A percentile compares a stretch with the other conserved stretches of the same genome.
Conservation (phyloP, 345 rosid genomes). For the Eucalyptus decipiens region DNA sequence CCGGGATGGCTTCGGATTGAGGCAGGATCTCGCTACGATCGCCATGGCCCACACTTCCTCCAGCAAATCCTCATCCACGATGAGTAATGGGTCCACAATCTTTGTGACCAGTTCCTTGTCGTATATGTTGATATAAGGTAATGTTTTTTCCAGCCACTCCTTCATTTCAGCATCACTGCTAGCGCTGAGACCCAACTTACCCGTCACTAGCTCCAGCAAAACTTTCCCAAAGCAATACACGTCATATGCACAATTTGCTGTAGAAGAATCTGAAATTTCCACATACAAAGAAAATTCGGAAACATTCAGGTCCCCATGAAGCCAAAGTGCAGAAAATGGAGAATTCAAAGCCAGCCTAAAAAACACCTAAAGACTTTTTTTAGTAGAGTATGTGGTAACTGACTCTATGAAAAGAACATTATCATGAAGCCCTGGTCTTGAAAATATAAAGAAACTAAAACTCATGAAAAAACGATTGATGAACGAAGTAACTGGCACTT, state of each 20-base stretch:
- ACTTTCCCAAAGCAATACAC: conserved; percentile 97
- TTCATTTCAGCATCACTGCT: conserved; percentile 43
- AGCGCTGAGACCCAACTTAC: conserved; percentile 78
- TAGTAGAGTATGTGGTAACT: neutral
- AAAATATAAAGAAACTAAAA: neutral
- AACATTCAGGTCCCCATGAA: neutral
- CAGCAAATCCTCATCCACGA: conserved; percentile 83
- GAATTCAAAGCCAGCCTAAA: neutral
- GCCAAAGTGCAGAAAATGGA: neutral
- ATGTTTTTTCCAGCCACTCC: conserved; percentile 64
- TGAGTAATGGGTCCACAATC: conserved; percentile 79
- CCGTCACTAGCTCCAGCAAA: conserved; percentile 88
- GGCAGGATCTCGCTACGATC: conserved; percentile 86
- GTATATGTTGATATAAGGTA: conserved; percentile 68
- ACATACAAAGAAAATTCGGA: neutral
- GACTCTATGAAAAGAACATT: neutral
- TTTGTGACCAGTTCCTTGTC: conserved; percentile 90
- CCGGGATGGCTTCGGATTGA: conserved; percentile 84
- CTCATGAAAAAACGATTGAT: neutral
- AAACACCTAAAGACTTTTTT: neutral
- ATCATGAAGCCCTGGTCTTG: neutral
- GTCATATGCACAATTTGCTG: conserved; percentile 68
- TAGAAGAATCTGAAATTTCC: conserved; percentile 34
- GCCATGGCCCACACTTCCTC: conserved; percentile 99
- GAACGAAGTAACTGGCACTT: neutral